These are phyloP conservation scores for Wickerhamiella qilinensis DNA, from an alignment of 805 yeast genomes.

Conservation along the genomic window DNA sequence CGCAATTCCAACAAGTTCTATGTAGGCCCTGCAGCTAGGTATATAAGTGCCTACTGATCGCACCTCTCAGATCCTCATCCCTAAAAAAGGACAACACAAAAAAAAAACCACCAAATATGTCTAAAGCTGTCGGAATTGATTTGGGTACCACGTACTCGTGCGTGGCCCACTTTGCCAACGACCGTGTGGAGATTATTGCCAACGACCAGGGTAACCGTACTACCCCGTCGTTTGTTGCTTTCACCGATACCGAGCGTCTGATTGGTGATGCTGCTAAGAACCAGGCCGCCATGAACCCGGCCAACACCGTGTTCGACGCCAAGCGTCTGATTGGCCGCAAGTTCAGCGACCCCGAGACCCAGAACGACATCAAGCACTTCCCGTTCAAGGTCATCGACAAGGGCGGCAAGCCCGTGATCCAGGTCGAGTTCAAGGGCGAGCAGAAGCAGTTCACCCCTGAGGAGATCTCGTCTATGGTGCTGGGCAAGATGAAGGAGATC, in stretches of 20 bases:
- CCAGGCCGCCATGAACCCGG: constrained; percentile 94
- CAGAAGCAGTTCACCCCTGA: constrained; percentile 79
- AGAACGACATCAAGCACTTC: constrained; percentile 68
- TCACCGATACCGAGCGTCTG: constrained; percentile 87
- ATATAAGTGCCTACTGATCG: not conserved
- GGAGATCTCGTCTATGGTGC: constrained; percentile 86
- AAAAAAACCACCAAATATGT: too few relatives aligned
- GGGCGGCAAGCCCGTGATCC: constrained; percentile 72
- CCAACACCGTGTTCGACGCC: constrained; percentile 87
- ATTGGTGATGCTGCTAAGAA: constrained; percentile 98
- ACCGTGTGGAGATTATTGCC: constrained; percentile 87
- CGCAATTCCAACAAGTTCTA: not conserved
- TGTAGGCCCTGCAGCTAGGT: not conserved
- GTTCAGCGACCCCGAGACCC: constrained; percentile 64
- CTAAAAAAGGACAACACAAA: not conserved
- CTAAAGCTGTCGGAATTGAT: constrained; percentile 9
- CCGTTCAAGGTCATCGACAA: constrained; percentile 70
- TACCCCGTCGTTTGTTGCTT: constrained; percentile 92
- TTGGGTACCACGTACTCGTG: constrained; percentile 92
- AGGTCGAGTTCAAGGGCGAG: constrained; percentile 83
- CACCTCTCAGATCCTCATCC: not conserved
- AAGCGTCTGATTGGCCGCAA: constrained; percentile 86
- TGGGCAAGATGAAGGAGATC: constrained; percentile 82
- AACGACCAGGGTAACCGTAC: constrained; percentile 98
- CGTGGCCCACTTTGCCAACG: constrained; percentile 77